Evolutionary conservation across 345 rosid species (phyloP), one percentile per base, ranked within the genome.

Genomic region (Theobroma cacao): DNA sequence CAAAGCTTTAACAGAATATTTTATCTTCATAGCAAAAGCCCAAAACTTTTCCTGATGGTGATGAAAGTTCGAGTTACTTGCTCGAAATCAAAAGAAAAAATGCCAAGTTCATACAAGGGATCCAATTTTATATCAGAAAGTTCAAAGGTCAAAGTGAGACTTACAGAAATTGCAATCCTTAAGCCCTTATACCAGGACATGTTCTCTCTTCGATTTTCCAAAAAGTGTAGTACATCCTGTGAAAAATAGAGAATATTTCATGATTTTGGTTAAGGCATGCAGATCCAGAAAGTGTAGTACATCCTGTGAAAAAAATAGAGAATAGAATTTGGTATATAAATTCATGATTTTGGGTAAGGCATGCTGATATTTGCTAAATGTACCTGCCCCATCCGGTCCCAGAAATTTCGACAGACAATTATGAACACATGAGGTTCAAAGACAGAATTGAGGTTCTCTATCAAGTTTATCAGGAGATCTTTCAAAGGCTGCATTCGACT

Each of bases 371-470:
- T 43, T 28, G 9, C 71, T 48, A 31, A 47, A 11, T 55, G 34
- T 80, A 93, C 99, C 92, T 91, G 91, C 71, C 98, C 99, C 97
- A 91, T 80, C 31, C 92, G 89, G 77, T 94, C 97, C 99, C 99
- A 96, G 63, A 91, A 88, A 74, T 90, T 91, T 72, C 97, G 90
- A 75, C 95, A 91, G 52, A 90, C 79, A 3, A 90, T 78, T 63
- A 92, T 81, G 79, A 96, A 96, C 34, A 96, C 93, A 77, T 85
- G 88, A n/a, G 93, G 90, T 72, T 88, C 92, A 31, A 89, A 88
- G 17, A 94, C 82, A 7, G 84, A 55, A 13, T 92, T 91, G 52
- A 96, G 89, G 34, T 89, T 94, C 77, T 89, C 89, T 2, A 91
- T 89, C 31, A 89, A 87, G 70, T 86, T 89, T 20, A 82, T 87